Percentiles rank a stretch among this genome's conserved stretches.
These are phyloP conservation scores for Trichoderma orchidacearum DNA, from an alignment of 495 filamentous ascomycete species.

Conservation along the genomic window DNA sequence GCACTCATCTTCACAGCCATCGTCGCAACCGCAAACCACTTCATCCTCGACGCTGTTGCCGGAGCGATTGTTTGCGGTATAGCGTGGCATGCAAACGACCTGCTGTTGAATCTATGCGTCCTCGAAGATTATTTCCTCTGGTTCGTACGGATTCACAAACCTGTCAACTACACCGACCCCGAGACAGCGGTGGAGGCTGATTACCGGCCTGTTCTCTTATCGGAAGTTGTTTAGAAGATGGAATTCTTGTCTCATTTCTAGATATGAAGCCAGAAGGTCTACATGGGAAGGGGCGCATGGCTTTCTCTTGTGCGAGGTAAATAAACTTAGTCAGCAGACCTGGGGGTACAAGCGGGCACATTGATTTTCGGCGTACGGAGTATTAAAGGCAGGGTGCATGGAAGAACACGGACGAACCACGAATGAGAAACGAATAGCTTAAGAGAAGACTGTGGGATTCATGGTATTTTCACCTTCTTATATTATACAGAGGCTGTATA, in stretches of 20 bases:
- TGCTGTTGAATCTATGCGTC: conserved; percentile 13
- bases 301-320: too few species aligned
- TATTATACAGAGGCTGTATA: too few species aligned
- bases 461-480: too few species aligned
- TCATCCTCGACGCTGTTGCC: conserved; percentile 56
- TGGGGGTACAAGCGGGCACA: too few species aligned
- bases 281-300: too few species aligned
- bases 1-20: conserved; percentile 51
- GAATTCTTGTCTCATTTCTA: neutral
- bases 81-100: conserved; percentile 14
- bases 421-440: too few species aligned
- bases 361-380: too few species aligned
- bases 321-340: too few species aligned
- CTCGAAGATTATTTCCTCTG: conserved; percentile 18
- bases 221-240: neutral
- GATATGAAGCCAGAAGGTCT: neutral
- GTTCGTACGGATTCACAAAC: conserved; percentile 15
- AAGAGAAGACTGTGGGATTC: too few species aligned
- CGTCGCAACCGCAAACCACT: conserved; percentile 62
- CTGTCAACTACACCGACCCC: conserved; percentile 5
- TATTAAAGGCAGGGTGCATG: too few species aligned
- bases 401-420: too few species aligned
- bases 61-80: conserved; percentile 29
- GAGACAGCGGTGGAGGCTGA: conserved; percentile 1
- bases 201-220: neutral